Conservation (phyloP, 495 filamentous ascomycete species). For the Neurospora tetrasperma region DNA sequence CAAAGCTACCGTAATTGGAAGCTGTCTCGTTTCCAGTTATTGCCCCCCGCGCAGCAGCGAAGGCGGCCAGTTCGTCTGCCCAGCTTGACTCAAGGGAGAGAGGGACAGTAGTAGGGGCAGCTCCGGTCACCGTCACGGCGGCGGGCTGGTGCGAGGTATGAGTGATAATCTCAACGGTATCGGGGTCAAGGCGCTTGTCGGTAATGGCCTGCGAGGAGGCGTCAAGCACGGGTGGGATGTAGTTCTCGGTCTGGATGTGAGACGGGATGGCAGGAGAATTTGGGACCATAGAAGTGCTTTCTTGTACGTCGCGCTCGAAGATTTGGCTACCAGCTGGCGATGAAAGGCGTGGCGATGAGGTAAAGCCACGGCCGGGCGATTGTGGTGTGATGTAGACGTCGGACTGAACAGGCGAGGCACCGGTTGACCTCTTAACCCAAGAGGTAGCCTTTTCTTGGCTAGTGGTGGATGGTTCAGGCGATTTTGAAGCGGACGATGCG, state of each 20-base stretch:
- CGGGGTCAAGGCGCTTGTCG: slow-evolving; percentile 60
- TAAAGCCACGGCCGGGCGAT: slow-evolving; percentile 42
- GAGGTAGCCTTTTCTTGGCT: slow-evolving; percentile 12
- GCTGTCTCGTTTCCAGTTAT: slow-evolving; percentile 39
- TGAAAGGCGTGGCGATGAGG: slow-evolving; percentile 48
- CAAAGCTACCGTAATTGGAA: slow-evolving; percentile 62
- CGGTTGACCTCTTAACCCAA: slow-evolving; percentile 11
- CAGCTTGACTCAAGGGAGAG: slow-evolving; percentile 27
- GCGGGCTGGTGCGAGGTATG: slow-evolving; percentile 74
- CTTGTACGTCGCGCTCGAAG: slow-evolving; percentile 89
- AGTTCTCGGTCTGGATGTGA: slow-evolving; percentile 84
- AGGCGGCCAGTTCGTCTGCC: slow-evolving; percentile 46
- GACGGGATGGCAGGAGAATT: slow-evolving; percentile 68
- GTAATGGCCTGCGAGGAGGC: slow-evolving; percentile 85
- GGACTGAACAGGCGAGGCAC: slow-evolving; percentile 36
- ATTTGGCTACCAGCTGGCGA: slow-evolving; percentile 72
- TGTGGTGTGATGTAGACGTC: slow-evolving; percentile 38
- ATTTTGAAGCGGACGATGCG: slow-evolving; percentile 30
- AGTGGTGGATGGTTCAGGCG: slow-evolving; percentile 15
- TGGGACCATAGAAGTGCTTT: slow-evolving; percentile 51
- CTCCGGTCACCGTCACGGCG: slow-evolving; percentile 47
- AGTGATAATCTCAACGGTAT: slow-evolving; percentile 81
- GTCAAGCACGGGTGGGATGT: slow-evolving; percentile 83
- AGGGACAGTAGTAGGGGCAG: slow-evolving; percentile 18
- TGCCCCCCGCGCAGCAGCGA: slow-evolving; percentile 28